Conservation (phyloP, 2,329 filamentous ascomycete genomes). For the Penicillium hesseltinei region DNA sequence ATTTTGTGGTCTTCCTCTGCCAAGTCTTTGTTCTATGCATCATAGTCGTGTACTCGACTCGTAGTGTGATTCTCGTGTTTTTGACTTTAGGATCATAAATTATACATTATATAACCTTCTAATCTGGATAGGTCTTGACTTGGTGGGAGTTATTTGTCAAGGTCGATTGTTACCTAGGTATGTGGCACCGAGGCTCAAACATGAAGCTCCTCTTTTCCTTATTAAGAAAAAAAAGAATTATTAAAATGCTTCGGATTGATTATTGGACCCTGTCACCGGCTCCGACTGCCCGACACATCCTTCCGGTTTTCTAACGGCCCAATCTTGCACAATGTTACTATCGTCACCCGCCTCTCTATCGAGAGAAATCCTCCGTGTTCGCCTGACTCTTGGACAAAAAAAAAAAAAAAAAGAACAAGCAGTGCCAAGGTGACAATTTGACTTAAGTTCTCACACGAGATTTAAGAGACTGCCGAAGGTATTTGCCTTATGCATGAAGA, state of each 20-base stretch:
- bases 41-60: neutral
- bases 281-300: conserved; percentile 14
- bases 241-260: conserved; percentile 3
- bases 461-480: conserved; percentile 3
- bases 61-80: neutral
- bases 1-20: neutral
- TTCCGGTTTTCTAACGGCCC: conserved; percentile 7
- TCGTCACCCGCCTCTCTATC: conserved; percentile 12
- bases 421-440: neutral
- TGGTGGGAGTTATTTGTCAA: neutral
- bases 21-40: neutral
- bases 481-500: conserved; percentile 34
- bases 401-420: neutral
- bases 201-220: conserved; percentile 3
- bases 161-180: neutral
- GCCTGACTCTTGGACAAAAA: conserved; percentile 1
- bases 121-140: neutral
- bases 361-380: conserved; percentile 1
- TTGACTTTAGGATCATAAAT: neutral
- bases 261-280: conserved; percentile 8
- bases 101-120: neutral
- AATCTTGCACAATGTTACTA: conserved; percentile 9
- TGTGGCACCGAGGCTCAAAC: conserved; percentile 12
- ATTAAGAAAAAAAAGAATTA: neutral
- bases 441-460: neutral